phyloP scores from a whole-genome alignment of 306 rosid genomes.

The Gynostemma pentaphyllum region DNA sequence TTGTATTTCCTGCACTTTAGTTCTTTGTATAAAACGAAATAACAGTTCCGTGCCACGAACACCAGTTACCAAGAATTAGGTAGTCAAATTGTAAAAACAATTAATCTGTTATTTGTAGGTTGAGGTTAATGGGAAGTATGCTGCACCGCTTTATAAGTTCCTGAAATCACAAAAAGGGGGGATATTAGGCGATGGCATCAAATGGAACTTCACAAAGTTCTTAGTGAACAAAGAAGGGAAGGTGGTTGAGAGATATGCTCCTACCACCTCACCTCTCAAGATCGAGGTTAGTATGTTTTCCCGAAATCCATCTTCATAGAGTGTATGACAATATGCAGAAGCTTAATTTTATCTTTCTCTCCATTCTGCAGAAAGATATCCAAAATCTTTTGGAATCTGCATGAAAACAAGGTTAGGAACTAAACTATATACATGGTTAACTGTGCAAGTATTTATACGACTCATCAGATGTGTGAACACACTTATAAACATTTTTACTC shows the following conservation, averaged over 20 bases:
- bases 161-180: constrained; percentile 64
- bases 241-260: constrained; percentile 85
- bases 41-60: not conserved
- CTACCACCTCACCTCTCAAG: constrained; percentile 69
- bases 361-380: constrained; percentile 68
- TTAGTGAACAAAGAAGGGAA: constrained; percentile 69
- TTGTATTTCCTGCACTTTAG: not conserved
- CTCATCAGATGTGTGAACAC: not conserved
- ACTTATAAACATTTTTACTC: not conserved
- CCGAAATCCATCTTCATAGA: not conserved
- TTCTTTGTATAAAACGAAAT: not conserved
- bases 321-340: not conserved
- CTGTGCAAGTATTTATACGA: not conserved
- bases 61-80: not conserved
- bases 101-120: constrained; percentile 24
- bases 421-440: not conserved
- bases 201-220: constrained; percentile 96
- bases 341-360: constrained; percentile 1
- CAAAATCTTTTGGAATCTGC: constrained; percentile 48
- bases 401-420: constrained; percentile 25
- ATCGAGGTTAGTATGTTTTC: constrained; percentile 47
- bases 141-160: constrained; percentile 57
- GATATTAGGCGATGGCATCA: constrained; percentile 68
- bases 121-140: constrained; percentile 75
- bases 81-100: not conserved